Evolutionary conservation across 441 rosid species (phyloP).

Genomic region (Flueggea neowawraea): DNA sequence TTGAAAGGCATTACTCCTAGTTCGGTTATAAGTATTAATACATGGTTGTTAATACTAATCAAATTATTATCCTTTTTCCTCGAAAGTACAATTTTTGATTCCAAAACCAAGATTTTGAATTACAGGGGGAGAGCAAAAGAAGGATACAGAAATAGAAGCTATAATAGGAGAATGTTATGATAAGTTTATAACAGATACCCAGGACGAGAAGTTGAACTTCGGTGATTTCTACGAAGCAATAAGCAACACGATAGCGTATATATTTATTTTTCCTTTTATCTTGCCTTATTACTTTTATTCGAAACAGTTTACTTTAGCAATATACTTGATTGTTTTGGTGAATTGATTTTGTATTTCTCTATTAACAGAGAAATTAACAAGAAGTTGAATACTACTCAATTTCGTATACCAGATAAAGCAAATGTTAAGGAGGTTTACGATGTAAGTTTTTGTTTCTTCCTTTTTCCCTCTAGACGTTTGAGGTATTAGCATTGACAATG

Average conservation of each 20-base stretch:
- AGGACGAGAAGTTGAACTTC: too few species aligned
- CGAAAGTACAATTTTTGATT: too few species aligned
- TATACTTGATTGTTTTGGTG: too few species aligned
- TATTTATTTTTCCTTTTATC: too few species aligned
- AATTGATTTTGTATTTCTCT: conserved; percentile 9
- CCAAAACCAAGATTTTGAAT: neutral
- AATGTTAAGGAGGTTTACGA: conserved; percentile 34
- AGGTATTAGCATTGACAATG: neutral
- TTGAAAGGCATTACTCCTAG: too few species aligned
- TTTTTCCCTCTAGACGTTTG: neutral
- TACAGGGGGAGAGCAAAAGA: conserved; percentile 37
- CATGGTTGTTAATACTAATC: too few species aligned
- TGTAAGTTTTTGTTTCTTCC: conserved; percentile 22
- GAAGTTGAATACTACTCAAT: conserved; percentile 63
- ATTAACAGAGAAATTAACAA: conserved; percentile 61
- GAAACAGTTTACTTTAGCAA: too few species aligned
- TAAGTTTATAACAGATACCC: neutral
- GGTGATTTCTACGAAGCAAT: too few species aligned
- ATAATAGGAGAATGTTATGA: conserved; percentile 35
- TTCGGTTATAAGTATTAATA: too few species aligned
- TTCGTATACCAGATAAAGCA: conserved; percentile 43
- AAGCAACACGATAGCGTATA: too few species aligned
- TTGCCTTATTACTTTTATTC: too few species aligned
- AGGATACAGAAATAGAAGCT: conserved; percentile 34
- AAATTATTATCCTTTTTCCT: too few species aligned